Conservation (phyloP, 345 rosid species). For the Eucalyptus erythrocorys region DNA sequence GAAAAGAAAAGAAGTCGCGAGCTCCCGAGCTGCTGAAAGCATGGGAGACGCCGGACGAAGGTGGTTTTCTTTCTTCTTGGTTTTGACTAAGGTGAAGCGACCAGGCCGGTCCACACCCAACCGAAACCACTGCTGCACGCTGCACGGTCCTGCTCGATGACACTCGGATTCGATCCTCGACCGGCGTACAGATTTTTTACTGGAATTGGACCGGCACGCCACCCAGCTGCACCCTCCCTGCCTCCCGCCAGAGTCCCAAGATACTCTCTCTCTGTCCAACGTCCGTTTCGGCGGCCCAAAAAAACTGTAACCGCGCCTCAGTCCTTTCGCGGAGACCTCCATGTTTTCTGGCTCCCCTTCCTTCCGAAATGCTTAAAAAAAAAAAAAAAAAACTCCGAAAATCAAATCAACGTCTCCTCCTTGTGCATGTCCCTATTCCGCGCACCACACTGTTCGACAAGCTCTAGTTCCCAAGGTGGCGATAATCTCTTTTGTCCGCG, state of each 20-base stretch:
- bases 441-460: not conserved
- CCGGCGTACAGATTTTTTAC: not conserved
- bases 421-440: not conserved
- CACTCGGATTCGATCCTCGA: not conserved
- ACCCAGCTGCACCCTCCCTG: not conserved
- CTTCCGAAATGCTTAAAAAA: not conserved
- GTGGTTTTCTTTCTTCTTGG: not conserved
- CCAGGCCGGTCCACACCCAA: not conserved
- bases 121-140: not conserved
- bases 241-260: not conserved
- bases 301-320: not conserved
- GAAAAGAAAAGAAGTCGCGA: not conserved
- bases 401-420: not conserved
- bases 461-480: not conserved
- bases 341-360: not conserved
- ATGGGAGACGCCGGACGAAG: not conserved
- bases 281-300: not conserved
- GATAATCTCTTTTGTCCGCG: not conserved
- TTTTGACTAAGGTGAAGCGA: not conserved
- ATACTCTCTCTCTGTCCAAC: not conserved
- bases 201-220: not conserved
- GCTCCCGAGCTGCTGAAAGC: not conserved
- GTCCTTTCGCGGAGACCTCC: not conserved
- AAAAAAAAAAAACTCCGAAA: not conserved
- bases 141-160: not conserved